These are phyloP conservation scores for Leucocoprinus sp. DNA, from an alignment of 768 basidiomycete genomes.

Conservation along the genomic window DNA sequence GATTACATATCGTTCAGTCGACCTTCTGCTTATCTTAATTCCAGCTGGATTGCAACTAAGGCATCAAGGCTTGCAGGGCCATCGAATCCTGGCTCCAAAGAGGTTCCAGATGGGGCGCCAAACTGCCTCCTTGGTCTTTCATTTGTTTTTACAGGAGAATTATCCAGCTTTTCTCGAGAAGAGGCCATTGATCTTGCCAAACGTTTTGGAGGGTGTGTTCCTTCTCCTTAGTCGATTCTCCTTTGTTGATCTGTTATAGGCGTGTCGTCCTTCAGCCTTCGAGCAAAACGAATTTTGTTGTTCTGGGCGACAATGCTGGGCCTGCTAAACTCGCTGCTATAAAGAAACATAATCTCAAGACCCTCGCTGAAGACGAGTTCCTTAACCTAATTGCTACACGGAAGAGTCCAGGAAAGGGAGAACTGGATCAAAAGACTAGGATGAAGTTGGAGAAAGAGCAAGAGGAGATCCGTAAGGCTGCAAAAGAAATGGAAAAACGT, in stretches of 20 bases:
- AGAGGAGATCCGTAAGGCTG: slow-evolving; percentile 62
- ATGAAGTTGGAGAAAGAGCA: slow-evolving; percentile 80
- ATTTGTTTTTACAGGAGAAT: slow-evolving; percentile 94
- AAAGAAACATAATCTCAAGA: slow-evolving; percentile 67
- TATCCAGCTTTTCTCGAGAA: slow-evolving; percentile 79
- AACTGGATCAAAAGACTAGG: slow-evolving; percentile 69
- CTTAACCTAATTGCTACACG: slow-evolving; percentile 73
- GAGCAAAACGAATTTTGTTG: slow-evolving; percentile 80
- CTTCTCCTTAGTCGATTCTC: not conserved
- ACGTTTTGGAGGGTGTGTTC: slow-evolving; percentile 80
- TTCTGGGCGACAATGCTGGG: slow-evolving; percentile 84
- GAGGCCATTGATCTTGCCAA: slow-evolving; percentile 86
- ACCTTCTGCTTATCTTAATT: not conserved
- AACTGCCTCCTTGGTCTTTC: slow-evolving; percentile 79
- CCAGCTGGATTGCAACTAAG: slow-evolving; percentile 37
- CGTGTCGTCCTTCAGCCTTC: slow-evolving; percentile 86
- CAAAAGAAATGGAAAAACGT: slow-evolving; percentile 69
- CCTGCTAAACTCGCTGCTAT: slow-evolving; percentile 83
- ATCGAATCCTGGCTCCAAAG: slow-evolving; percentile 57
- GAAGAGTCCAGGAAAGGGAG: slow-evolving; percentile 38
- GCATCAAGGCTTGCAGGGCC: slow-evolving; percentile 60
- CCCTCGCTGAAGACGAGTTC: slow-evolving; percentile 83
- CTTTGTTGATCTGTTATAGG: slow-evolving; percentile 30
- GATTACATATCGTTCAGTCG: not conserved
- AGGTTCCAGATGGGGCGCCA: slow-evolving; percentile 61